Evolutionary conservation across 2,329 filamentous ascomycete species (phyloP).

Genomic region (Penicillium sp.): DNA sequence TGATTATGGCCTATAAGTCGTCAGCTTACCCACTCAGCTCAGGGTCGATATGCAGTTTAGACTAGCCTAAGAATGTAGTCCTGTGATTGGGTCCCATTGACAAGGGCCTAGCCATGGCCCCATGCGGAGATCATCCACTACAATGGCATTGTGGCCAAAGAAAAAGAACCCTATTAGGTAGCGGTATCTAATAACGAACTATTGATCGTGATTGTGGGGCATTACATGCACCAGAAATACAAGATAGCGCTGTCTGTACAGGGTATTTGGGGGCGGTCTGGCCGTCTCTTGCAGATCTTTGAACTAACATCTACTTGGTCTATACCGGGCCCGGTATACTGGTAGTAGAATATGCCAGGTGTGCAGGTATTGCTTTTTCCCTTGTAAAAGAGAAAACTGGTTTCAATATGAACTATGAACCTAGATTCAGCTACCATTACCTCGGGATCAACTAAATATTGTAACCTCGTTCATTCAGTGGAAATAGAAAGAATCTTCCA

Average conservation of each 20-base stretch:
- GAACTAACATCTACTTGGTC: not conserved
- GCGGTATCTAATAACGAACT: not conserved
- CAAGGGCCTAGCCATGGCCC: not conserved
- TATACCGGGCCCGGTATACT: not conserved
- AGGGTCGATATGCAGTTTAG: not conserved
- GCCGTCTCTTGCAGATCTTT: not conserved
- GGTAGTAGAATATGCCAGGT: not conserved
- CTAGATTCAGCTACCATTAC: not conserved
- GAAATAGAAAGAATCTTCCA: not conserved
- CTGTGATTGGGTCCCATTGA: not conserved
- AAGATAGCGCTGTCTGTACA: not conserved
- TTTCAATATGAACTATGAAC: not conserved
- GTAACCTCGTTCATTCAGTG: not conserved
- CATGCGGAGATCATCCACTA: not conserved
- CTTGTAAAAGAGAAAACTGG: not conserved
- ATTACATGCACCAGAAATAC: not conserved
- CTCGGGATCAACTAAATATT: not conserved
- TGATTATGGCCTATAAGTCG: not conserved
- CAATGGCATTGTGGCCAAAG: not conserved
- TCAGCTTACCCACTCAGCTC: slow-evolving; percentile 13
- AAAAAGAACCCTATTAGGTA: not conserved
- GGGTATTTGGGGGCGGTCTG: not conserved
- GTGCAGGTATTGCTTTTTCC: not conserved
- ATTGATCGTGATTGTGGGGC: not conserved
- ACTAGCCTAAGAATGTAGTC: not conserved